Evolutionary conservation across 2,329 filamentous ascomycete species (phyloP).

Genomic region (Cladophialophora bantiana): DNA sequence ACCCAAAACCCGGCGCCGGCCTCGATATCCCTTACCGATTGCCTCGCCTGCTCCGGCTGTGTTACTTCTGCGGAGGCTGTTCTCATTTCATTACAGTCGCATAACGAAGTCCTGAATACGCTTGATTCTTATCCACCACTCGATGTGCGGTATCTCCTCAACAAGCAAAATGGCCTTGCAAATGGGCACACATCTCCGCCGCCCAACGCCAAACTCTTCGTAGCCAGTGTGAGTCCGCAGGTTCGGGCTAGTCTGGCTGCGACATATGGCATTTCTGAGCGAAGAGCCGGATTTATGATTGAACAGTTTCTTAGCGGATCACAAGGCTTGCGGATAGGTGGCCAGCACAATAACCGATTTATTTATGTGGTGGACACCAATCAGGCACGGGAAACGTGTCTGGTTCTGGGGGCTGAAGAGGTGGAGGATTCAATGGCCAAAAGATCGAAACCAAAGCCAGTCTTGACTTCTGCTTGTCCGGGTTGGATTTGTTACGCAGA

Average conservation of each 20-base stretch:
- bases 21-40: slow-evolving; percentile 95
- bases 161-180: slow-evolving; percentile 43
- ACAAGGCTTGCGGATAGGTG: slow-evolving; percentile 72
- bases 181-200: slow-evolving; percentile 55
- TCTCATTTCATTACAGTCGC: slow-evolving; percentile 92
- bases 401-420: slow-evolving; percentile 81
- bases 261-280: slow-evolving; percentile 76
- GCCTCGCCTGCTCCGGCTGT: slow-evolving; percentile 94
- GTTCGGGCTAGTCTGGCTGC: slow-evolving; percentile 87
- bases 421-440: slow-evolving; percentile 57
- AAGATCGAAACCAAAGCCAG: slow-evolving; percentile 45
- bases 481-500: slow-evolving; percentile 99
- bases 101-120: slow-evolving; percentile 84
- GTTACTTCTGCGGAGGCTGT: slow-evolving; percentile 97
- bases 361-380: slow-evolving; percentile 93
- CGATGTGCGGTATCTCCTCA: slow-evolving; percentile 48
- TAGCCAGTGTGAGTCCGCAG: slow-evolving; percentile 93
- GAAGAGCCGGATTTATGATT: slow-evolving; percentile 80
- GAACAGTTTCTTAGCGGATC: slow-evolving; percentile 77
- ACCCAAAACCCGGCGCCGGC: slow-evolving; percentile 71
- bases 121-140: slow-evolving; percentile 69
- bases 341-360: slow-evolving; percentile 77
- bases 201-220: slow-evolving; percentile 74
- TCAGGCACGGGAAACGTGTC: slow-evolving; percentile 76
- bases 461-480: slow-evolving; percentile 86